These are phyloP conservation scores for Aspergillus texensis DNA, from an alignment of 2,329 filamentous ascomycete species.

Conservation along the genomic window DNA sequence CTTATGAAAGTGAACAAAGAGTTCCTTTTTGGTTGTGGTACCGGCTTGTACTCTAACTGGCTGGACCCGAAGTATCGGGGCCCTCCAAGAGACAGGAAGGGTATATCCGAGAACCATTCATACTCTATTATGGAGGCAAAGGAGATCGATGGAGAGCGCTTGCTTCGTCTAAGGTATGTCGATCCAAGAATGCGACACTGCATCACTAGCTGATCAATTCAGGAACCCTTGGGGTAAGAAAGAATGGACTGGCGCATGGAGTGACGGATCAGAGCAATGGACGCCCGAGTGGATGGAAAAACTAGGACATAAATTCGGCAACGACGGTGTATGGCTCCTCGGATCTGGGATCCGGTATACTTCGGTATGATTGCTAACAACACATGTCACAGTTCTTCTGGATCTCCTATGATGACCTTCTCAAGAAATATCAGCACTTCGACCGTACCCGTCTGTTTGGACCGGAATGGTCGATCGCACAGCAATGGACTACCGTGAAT, in stretches of 20 bases:
- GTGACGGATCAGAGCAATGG: constrained; percentile 83
- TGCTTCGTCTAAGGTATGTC: constrained; percentile 62
- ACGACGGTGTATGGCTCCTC: constrained; percentile 61
- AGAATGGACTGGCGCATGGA: constrained; percentile 82
- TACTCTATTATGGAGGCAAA: constrained; percentile 63
- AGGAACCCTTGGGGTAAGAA: constrained; percentile 81
- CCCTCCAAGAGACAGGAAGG: constrained; percentile 43
- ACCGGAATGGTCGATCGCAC: constrained; percentile 61
- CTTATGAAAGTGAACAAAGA: constrained; percentile 78
- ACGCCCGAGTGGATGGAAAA: constrained; percentile 76
- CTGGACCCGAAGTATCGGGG: constrained; percentile 38
- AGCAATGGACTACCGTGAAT: constrained; percentile 63
- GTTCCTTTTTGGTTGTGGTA: constrained; percentile 59
- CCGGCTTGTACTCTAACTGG: constrained; percentile 50
- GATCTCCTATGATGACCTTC: constrained; percentile 62
- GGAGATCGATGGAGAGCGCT: constrained; percentile 63
- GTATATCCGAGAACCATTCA: constrained; percentile 54
- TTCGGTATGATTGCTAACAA: constrained; percentile 8
- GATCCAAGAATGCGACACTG: not conserved
- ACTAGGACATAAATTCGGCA: constrained; percentile 73
- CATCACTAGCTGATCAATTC: constrained; percentile 17
- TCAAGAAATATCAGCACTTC: constrained; percentile 61
- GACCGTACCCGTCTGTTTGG: constrained; percentile 64
- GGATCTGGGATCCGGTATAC: not conserved
- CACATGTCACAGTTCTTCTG: constrained; percentile 52